Evolutionary conservation across 306 rosid genomes (phyloP), one percentile per base, ranked within the genome.

Genomic region (Fagus sylvatica): DNA sequence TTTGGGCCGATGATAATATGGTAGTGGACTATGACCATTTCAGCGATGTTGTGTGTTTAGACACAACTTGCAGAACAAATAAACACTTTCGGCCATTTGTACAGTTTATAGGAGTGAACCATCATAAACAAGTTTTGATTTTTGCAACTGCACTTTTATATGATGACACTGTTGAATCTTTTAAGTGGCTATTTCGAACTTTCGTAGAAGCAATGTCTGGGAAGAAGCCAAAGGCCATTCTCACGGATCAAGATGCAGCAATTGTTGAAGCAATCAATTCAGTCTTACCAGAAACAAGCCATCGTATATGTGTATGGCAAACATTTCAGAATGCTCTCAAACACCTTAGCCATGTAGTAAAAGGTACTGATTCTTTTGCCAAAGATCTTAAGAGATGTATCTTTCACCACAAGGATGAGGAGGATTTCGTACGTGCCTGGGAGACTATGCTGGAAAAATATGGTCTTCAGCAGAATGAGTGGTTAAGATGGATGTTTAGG

Each of bases 401-500:
- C 64, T 90, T 86, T 69, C 78, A 81, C 53, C 86, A 81, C 54
- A 84, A 88, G 82, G 80, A 86, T 37, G 94, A 88, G 75, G 89
- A 82, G 54, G 83, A 75, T 49, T 90, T 90, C 71, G 5, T 80
- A 73, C 66, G 37, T 81, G 85, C 87, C 34, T 90, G 94, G 94
- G 83, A 76, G 74, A 76, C 81, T 68, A 81, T 90, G 87, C 64
- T 90, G 83, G 85, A 81, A 56, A 88, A 79, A 57, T 78, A 87
- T 78, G 80, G 65, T 85, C 91, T 88, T 34, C 87, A 78, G 79
- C 80, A 81, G 80, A 88, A 85, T 74, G 92, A 90, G 69, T 88
- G 95, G 95, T 72, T 90, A 77, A 85, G 84, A 83, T 90, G 95
- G 92, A 87, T 88, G 87, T 85, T 85, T 74, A 89, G 90, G 76